Evolutionary conservation across 352 stramenopile species (phyloP).

Genomic region (Phytophthora cactorum): DNA sequence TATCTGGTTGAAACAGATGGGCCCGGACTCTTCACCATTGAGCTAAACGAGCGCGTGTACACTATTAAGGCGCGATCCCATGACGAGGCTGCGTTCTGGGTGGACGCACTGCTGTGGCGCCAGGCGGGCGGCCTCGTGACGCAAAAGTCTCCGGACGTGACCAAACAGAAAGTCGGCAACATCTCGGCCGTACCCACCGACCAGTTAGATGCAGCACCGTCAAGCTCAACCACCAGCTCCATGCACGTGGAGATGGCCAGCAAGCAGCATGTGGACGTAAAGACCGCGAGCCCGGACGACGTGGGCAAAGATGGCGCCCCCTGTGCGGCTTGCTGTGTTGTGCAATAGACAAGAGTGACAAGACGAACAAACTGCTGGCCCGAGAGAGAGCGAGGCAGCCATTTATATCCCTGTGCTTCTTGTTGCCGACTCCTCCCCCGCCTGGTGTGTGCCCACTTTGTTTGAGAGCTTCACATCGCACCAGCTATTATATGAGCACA

Average conservation of each 20-base stretch:
- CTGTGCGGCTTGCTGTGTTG: constrained; percentile 70
- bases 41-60: constrained; percentile 91
- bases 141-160: constrained; percentile 74
- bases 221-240: constrained; percentile 29
- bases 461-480: constrained; percentile 24
- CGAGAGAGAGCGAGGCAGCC: constrained; percentile 12
- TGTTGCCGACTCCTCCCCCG: constrained; percentile 14
- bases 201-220: constrained; percentile 35
- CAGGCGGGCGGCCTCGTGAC: constrained; percentile 81
- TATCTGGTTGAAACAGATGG: constrained; percentile 56
- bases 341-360: constrained; percentile 56
- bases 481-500: constrained; percentile 43
- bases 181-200: constrained; percentile 46
- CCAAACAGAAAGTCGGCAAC: constrained; percentile 42
- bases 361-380: constrained; percentile 16
- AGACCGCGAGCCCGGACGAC: constrained; percentile 23
- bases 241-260: constrained; percentile 38
- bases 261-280: constrained; percentile 32
- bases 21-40: constrained; percentile 88
- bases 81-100: constrained; percentile 88
- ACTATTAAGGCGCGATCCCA: constrained; percentile 90
- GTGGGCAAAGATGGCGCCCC: constrained; percentile 53
- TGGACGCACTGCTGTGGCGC: constrained; percentile 86
- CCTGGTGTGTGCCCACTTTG: constrained; percentile 15
- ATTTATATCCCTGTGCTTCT: constrained; percentile 34